A percentile compares a stretch with the other conserved stretches of the same genome.
Evolutionary conservation across 78 protist species (phyloP).

Genomic region (Dictyostelium firmibasis): DNA sequence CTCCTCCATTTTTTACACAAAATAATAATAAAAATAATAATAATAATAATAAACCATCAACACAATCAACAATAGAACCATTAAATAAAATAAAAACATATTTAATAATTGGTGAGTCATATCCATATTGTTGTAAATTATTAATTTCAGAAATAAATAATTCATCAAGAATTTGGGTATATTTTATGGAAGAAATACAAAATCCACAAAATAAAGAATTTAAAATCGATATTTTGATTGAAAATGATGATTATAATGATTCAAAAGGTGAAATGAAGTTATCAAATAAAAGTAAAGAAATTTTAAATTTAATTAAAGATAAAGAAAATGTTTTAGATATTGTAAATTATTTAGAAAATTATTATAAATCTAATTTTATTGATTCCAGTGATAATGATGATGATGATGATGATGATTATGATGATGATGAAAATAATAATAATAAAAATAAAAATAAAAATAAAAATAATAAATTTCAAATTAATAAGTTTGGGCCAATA

Average conservation of each 20-base stretch:
- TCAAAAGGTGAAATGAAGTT: neutral
- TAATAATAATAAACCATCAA: neutral
- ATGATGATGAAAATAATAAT: too few relatives aligned
- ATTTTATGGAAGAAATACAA: neutral
- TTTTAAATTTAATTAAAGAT: neutral
- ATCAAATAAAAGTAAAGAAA: neutral
- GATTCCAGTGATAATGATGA: neutral
- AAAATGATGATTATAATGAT: neutral
- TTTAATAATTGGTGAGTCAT: slow-evolving; percentile 21
- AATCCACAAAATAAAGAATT: neutral
- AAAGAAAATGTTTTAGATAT: neutral
- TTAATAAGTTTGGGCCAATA: neutral
- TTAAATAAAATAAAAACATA: neutral
- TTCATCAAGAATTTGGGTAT: neutral
- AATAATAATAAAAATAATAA: neutral
- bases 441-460: too few relatives aligned
- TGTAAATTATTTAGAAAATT: neutral
- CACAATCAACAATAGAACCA: too few relatives aligned
- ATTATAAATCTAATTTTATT: neutral
- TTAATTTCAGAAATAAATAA: neutral
- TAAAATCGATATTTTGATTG: neutral
- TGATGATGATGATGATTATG: too few relatives aligned
- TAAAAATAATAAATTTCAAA: too few relatives aligned
- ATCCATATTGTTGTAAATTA: neutral
- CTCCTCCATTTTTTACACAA: neutral